These are phyloP conservation scores for Coemansia sp. DNA, from an alignment of 192 early-diverging fungal species.

Conservation along the genomic window DNA sequence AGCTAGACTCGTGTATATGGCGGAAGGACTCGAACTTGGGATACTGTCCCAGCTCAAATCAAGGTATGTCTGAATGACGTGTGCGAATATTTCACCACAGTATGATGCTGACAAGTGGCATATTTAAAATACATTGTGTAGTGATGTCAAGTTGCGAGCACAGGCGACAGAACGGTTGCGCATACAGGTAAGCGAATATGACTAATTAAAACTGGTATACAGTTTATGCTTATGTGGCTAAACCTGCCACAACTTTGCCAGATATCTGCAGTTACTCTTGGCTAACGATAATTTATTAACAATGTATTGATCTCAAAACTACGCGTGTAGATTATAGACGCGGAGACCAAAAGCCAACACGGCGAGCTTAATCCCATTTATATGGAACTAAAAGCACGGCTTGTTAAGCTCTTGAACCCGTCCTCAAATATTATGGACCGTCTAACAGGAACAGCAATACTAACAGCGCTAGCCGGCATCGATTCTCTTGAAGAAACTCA, in stretches of 20 bases:
- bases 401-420: slow-evolving; percentile 9
- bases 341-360: slow-evolving; percentile 16
- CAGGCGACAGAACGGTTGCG: slow-evolving; percentile 15
- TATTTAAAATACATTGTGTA: slow-evolving; percentile 6
- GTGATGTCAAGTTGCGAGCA: slow-evolving; percentile 18
- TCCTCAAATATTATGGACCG: slow-evolving; percentile 20
- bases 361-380: slow-evolving; percentile 28
- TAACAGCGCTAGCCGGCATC: slow-evolving; percentile 31
- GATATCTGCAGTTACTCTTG: no score
- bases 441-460: slow-evolving; percentile 30
- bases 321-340: slow-evolving; percentile 22
- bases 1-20: neutral
- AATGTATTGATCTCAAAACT: no score
- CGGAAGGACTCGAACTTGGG: neutral
- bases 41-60: neutral
- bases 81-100: neutral
- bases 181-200: slow-evolving; percentile 21
- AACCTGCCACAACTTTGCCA: no score
- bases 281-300: no score
- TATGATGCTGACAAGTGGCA: neutral
- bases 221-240: no score
- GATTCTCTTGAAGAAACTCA: slow-evolving; percentile 40
- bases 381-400: slow-evolving; percentile 17
- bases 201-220: neutral
- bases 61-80: neutral